phyloP scores from a whole-genome alignment of 768 basidiomycete genomes.

The Boletus vermiculosoides region DNA sequence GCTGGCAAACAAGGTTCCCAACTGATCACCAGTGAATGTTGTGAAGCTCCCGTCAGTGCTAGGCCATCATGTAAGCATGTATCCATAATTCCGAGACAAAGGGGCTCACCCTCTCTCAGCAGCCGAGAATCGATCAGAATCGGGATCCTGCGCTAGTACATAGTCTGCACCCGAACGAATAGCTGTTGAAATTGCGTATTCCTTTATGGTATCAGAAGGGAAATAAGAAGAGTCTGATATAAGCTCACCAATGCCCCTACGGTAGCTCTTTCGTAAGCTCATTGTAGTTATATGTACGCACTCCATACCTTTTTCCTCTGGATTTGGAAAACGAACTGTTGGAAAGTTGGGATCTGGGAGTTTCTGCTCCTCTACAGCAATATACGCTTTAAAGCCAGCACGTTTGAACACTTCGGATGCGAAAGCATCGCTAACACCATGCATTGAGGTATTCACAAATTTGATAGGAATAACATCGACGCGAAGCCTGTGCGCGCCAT shows the following conservation, averaged over 20 bases:
- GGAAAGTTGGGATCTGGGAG: conserved; percentile 82
- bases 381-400: conserved; percentile 59
- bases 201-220: conserved; percentile 40
- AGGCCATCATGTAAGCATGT: conserved; percentile 1
- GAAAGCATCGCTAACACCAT: conserved; percentile 78
- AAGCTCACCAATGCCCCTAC: conserved; percentile 49
- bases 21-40: conserved; percentile 81
- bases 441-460: conserved; percentile 89
- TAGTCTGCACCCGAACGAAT: conserved; percentile 50
- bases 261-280: not conserved
- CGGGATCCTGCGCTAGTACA: conserved; percentile 88
- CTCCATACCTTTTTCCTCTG: conserved; percentile 77
- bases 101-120: conserved; percentile 60
- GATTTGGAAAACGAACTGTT: conserved; percentile 84
- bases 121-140: conserved; percentile 79
- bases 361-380: conserved; percentile 64
- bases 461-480: conserved; percentile 33
- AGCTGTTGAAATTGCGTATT: conserved; percentile 68
- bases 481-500: conserved; percentile 11
- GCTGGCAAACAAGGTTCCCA: conserved; percentile 60
- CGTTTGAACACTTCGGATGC: conserved; percentile 53
- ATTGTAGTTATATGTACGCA: not conserved
- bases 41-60: conserved; percentile 54
- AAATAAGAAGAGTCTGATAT: not conserved
- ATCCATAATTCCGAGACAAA: not conserved